Base-by-base conservation (phyloP, 805 yeast species). In the Kazachstania africana region DNA sequence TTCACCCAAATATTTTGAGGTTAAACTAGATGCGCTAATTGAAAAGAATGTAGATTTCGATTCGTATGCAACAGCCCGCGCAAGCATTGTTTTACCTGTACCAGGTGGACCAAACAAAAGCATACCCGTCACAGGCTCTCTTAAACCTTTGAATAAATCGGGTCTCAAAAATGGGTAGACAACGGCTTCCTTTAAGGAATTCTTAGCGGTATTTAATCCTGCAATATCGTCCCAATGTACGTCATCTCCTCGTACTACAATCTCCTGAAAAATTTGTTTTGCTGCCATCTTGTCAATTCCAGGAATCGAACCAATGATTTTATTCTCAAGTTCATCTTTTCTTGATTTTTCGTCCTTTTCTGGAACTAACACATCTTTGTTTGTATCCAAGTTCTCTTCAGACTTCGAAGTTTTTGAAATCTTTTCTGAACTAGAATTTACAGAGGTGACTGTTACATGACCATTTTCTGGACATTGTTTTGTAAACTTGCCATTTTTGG, bases 81-180 rank as follows among this genome's bases (percentile, higher is more conserved):
- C 96, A 43, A 88, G 68, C 97, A 88, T 87, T 1, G 96, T 87
- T 50, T 91, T 88, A 35, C 97, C 97, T 0, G 97, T 88, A n/a
- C 98, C 98, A 0, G 97, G 96, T 3, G 98, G 97, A 0, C 98
- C 98, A 62, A 85, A 88, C 26, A 88, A 59, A 14, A 88, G 64
- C 94, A 91, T 84, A n/a, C 97, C 97, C 36, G 94, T 62, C 0
- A 94, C 87, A 0, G 97, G 97, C 58, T 87, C 96, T 43, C 96
- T 66, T 32, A 88, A 60, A 0, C 96, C 97, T 36, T 73, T 70
- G 52, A 88, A 91, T 35, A 88, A 63, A 57, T 88, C 97, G 0
- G 97, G 98, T 31, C 97, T 67, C 41, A 91, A 58, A 49, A 88
- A 87, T 16, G 98, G 98, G 53, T 87, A 88, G 10, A 88, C 96